Evolutionary conservation across 306 rosid genomes (phyloP), one percentile per base, ranked within the genome.

Genomic region (Luffa aegyptiaca): DNA sequence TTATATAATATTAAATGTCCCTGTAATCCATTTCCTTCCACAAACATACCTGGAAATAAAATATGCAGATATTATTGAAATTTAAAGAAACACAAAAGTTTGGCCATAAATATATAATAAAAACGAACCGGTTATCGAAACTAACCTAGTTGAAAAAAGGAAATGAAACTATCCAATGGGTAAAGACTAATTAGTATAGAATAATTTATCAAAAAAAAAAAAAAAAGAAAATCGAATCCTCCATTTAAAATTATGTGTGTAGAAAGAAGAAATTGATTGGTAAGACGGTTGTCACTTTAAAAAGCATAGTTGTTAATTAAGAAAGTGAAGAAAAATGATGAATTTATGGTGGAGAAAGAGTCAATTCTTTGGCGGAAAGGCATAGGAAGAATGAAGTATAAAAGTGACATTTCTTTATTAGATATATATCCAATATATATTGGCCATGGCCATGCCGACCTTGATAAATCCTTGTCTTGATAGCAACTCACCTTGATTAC

Each of bases 301-400:
- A 65, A 37, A 18, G 72, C 31, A 65, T 65, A 65, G 26, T 61
- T 45, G 16, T 69, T 41, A 42, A 42, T 69, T 69, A 69, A 42
- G 9, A 69, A 42, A 69, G 35, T 69, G 49, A 66, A 16, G 2
- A 18, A 41, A 69, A 46, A 71, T 44, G 57, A 71, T 71, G 76
- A 70, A 1, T 11, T 71, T 45, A 44, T 46, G 39, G 76, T 45
- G 18, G 57, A 21, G 10, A 21, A 68, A 42, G 51, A 10, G 75
- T 69, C 75, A 42, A 69, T 69, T 69, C 51, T 69, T 41, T 69
- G 75, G 75, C 53, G 75, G 75, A 69, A 71, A 71, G 76, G 76
- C 76, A 45, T 71, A 35, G 53, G 1, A 39, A 18, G 3, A 68
- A 42, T 17, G 35, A 68, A 68, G 17, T 17, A 41, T 16, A n/a